These are phyloP conservation scores for Aplosporella prunicola DNA, from an alignment of 2,329 filamentous ascomycete species.

Conservation along the genomic window DNA sequence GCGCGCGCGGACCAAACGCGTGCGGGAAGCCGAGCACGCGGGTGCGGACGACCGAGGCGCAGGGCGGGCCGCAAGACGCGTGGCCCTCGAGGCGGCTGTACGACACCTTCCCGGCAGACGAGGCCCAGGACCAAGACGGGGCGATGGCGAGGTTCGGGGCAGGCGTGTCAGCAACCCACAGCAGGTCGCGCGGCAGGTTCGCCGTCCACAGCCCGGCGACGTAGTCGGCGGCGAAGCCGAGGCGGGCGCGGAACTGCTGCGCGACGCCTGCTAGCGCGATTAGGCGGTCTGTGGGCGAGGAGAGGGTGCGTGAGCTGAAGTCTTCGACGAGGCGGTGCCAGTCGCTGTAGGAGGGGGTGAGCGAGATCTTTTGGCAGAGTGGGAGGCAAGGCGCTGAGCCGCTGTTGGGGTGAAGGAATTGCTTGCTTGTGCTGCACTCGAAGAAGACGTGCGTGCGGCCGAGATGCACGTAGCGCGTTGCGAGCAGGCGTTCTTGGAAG, in stretches of 20 bases:
- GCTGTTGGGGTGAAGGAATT: too few species aligned
- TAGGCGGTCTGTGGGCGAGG: conserved; percentile 1
- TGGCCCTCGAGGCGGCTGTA: too few species aligned
- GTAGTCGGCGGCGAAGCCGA: neutral
- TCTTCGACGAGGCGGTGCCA: neutral
- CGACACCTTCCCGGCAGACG: too few species aligned
- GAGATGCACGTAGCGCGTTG: too few species aligned
- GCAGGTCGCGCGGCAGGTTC: neutral
- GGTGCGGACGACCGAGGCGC: too few species aligned
- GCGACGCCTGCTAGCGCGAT: conserved; percentile 1
- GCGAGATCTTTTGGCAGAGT: too few species aligned
- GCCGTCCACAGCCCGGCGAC: conserved; percentile 4
- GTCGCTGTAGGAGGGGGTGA: neutral
- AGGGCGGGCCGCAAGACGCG: too few species aligned
- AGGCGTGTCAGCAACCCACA: neutral
- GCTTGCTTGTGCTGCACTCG: too few species aligned
- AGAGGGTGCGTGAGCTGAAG: conserved; percentile 2
- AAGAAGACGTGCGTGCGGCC: conserved; percentile 1
- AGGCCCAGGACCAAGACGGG: conserved; percentile 6
- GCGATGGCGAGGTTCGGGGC: neutral
- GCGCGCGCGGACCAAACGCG: too few species aligned
- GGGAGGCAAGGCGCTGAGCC: too few species aligned
- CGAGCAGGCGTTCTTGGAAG: too few species aligned
- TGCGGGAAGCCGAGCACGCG: too few species aligned
- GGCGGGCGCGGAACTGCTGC: neutral